A percentile compares a stretch with the other conserved stretches of the same genome.
Conservation (phyloP, 495 filamentous ascomycete species). For the Halenospora varia region DNA sequence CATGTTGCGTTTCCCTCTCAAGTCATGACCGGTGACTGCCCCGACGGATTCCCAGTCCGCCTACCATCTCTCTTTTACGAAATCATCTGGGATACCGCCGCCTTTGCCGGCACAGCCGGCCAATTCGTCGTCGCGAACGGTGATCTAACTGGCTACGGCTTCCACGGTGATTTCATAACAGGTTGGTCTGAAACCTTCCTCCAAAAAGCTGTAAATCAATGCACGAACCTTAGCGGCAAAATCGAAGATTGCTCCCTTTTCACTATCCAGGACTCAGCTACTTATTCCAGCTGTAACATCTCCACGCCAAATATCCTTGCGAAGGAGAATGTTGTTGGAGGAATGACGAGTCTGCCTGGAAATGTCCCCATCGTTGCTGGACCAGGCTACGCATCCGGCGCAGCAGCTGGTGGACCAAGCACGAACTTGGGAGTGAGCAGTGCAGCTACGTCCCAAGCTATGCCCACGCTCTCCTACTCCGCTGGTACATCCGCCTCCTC, state of each 20-base stretch:
- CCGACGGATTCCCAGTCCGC: conserved; percentile 63
- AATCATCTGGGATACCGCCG: conserved; percentile 77
- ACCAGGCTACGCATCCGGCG: conserved; percentile 41
- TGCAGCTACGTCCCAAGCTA: neutral
- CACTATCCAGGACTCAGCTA: conserved; percentile 40
- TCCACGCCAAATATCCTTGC: conserved; percentile 36
- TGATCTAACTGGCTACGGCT: conserved; percentile 60
- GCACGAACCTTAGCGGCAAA: conserved; percentile 48
- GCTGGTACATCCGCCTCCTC: conserved; percentile 16
- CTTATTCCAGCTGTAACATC: conserved; percentile 39
- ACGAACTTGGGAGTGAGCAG: conserved; percentile 1
- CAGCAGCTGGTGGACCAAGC: neutral
- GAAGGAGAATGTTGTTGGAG: conserved; percentile 35
- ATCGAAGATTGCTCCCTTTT: conserved; percentile 58
- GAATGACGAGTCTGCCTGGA: conserved; percentile 44
- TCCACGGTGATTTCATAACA: conserved; percentile 74
- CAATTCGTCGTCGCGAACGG: conserved; percentile 80
- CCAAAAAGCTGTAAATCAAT: conserved; percentile 58
- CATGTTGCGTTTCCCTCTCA: conserved; percentile 70
- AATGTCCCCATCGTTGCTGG: conserved; percentile 47
- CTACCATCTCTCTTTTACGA: conserved; percentile 79
- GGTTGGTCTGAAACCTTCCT: conserved; percentile 68
- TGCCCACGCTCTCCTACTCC: conserved; percentile 6
- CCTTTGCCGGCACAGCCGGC: conserved; percentile 62
- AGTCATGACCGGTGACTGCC: conserved; percentile 75